Conservation (phyloP, 345 rosid species). For the Acer yangbiense region DNA sequence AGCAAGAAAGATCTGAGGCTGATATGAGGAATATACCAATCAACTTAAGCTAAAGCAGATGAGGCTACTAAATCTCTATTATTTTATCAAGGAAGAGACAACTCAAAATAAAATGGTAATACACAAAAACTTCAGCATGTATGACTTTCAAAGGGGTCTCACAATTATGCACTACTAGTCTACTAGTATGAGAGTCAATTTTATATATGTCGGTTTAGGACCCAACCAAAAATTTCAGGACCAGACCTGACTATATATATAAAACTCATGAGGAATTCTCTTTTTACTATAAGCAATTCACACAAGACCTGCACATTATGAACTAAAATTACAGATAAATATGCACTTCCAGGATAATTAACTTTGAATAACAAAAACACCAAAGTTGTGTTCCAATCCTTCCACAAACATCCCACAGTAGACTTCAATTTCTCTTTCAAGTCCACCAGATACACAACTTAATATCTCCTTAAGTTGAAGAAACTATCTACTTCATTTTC, state of each 20-base stretch:
- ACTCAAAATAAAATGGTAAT: not conserved
- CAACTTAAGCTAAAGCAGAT: conserved; percentile 79
- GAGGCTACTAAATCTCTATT: conserved; percentile 78
- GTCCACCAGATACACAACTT: no score
- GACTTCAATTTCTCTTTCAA: no score
- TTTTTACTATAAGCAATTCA: not conserved
- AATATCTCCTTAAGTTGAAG: no score
- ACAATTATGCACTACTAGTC: not conserved
- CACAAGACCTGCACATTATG: not conserved
- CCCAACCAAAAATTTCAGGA: no score
- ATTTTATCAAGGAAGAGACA: not conserved
- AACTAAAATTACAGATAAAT: no score
- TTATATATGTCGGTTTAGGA: not conserved
- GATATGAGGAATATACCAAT: conserved; percentile 55
- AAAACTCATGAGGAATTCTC: not conserved
- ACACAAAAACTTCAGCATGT: not conserved
- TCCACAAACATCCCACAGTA: no score
- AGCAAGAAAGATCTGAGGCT: conserved; percentile 73
- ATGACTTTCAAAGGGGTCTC: not conserved
- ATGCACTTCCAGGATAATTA: no score
- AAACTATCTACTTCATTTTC: no score
- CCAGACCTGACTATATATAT: no score
- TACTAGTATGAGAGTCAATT: not conserved
- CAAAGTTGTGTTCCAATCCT: no score
- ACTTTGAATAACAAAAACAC: no score